Evolutionary conservation across 495 filamentous ascomycete genomes (phyloP).

Genomic region (Trichoderma asperelloides): DNA sequence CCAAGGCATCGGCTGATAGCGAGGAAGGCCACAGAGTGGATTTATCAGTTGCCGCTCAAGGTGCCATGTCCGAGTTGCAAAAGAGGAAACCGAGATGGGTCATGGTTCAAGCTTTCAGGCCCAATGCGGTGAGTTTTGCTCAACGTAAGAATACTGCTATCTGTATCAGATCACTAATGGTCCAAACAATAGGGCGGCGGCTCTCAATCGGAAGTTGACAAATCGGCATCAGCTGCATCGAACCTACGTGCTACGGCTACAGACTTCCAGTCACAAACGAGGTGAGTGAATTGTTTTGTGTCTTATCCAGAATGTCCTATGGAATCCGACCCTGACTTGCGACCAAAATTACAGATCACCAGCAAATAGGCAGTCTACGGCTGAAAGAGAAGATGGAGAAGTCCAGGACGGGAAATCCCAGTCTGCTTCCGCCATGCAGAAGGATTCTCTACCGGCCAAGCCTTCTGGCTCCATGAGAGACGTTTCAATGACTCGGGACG

Average conservation of each 20-base stretch:
- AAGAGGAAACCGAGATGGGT: slow-evolving; percentile 74
- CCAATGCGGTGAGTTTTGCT: slow-evolving; percentile 34
- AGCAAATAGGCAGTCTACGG: slow-evolving; percentile 24
- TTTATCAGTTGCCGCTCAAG: slow-evolving; percentile 81
- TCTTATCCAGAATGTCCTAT: slow-evolving; percentile 15
- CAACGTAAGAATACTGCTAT: neutral
- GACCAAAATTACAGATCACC: slow-evolving; percentile 22
- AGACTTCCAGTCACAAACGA: slow-evolving; percentile 34
- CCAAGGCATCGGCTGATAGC: slow-evolving; percentile 50
- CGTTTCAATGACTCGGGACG: slow-evolving; percentile 3
- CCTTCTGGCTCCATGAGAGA: neutral
- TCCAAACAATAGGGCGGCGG: slow-evolving; percentile 28
- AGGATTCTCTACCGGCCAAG: slow-evolving; percentile 9
- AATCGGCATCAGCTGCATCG: slow-evolving; percentile 18
- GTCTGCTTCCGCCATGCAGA: neutral
- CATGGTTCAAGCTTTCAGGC: slow-evolving; percentile 68
- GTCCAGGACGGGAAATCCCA: slow-evolving; percentile 46
- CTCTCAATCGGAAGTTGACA: slow-evolving; percentile 26
- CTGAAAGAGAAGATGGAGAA: slow-evolving; percentile 72
- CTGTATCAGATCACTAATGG: slow-evolving; percentile 10
- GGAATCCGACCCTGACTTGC: neutral
- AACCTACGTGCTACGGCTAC: slow-evolving; percentile 32
- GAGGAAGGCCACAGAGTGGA: slow-evolving; percentile 67
- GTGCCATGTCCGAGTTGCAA: slow-evolving; percentile 73
- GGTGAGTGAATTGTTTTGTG: slow-evolving; percentile 20